Evolutionary conservation across 805 yeast genomes (phyloP), one percentile per base, ranked within the genome.

Genomic region (Yamadazyma endophytica): DNA sequence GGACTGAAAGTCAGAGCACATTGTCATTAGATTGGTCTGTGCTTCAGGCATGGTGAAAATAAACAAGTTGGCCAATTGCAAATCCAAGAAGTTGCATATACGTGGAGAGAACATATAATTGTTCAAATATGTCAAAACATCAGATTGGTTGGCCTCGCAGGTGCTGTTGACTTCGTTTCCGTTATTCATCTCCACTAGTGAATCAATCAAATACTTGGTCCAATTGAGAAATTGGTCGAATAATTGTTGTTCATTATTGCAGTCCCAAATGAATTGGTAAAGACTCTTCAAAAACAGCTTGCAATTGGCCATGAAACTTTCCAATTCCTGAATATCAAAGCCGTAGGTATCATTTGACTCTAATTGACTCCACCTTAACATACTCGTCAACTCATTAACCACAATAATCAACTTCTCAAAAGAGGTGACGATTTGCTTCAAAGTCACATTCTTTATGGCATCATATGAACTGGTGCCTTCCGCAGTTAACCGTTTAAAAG

Each of bases 401-500:
- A 71, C 46, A 0, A 77, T 49, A 2, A 81, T 53, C 19, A 77
- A 41, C 33, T 79, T 68, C 37, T 82, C 87, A 15, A 71, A 49
- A 0, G 78, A 65, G 3, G 82, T 77, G 6, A 79, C 59, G 13
- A 79, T 36, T 23, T 70, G 68, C 24, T 73, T 61, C 33, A 73
- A 70, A 1, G 75, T 41, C 0, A 61, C 51, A 33, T 74, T 70
- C 32, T 77, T 56, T 1, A 71, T 54, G 26, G 58, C 57, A 25
- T 78, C 81, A 45, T 72, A 79, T 9, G 70, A 60, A 2, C 64
- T 52, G 21, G 64, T 67, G 0, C 82, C 80, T 12, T 68, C 31
- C 31, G 65, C 68, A 2, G 58, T 55, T 73, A 86, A 73, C 41
- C 74, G 63, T 39, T 71, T 74, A 13, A 74, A 50, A 17, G 84